These are phyloP conservation scores for Camellia lanceoleosa DNA, from an alignment of 148 eudicot species.

Conservation along the genomic window DNA sequence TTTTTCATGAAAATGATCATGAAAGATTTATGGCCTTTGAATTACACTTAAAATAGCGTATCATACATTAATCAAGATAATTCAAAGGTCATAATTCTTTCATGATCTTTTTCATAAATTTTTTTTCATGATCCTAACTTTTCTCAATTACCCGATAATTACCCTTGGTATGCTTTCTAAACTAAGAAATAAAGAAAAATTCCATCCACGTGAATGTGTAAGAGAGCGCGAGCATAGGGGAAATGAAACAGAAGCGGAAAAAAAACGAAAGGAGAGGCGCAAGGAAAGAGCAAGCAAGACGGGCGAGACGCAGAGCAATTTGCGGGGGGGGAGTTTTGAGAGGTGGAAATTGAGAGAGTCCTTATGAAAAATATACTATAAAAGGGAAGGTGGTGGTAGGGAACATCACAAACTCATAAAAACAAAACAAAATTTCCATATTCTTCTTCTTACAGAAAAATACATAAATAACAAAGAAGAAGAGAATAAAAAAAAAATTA, in stretches of 20 bases:
- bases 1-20: no score
- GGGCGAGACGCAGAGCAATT: background rate
- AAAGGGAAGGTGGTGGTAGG: background rate
- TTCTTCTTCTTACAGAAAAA: background rate
- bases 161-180: no score
- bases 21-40: no score
- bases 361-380: background rate
- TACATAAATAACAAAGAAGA: background rate
- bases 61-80: no score
- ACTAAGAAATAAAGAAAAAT: no score
- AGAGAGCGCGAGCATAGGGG: background rate
- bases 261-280: background rate
- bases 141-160: no score
- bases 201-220: no score
- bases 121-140: no score
- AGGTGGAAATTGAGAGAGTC: background rate
- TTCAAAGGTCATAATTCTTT: no score
- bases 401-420: background rate
- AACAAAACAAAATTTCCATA: background rate
- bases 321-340: background rate
- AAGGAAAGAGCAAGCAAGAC: background rate
- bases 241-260: no score
- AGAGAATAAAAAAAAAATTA: background rate
- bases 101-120: no score
- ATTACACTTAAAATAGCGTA: no score